Evolutionary conservation across 345 rosid genomes (phyloP), one percentile per base, ranked within the genome.

Genomic region (Euclidium syriacum): DNA sequence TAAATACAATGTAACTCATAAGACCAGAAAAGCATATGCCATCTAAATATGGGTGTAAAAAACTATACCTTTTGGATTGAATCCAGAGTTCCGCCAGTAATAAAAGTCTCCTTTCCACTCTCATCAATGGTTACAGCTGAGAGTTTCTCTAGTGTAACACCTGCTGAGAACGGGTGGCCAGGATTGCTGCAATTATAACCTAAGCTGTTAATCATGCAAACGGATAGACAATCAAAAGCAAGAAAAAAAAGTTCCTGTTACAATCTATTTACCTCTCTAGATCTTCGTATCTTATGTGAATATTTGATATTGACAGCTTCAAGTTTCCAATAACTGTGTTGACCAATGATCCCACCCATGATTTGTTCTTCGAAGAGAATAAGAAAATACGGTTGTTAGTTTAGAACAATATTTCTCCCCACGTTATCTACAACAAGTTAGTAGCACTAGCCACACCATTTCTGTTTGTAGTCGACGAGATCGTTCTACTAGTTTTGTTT

Each of bases 211-310:
- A 64, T 24, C 26, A 57, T 47, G 33, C 20, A 46, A 32, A 25
- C 29, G 44, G 57, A 46, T 39, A 24, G 64, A 62, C 9, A 47
- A 52, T 43, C 29, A 54, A 54, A 10, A 58, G 8, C 64, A 60
- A 38, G 55, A 56, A 42, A 18, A 46, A 16, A 49, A 16, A 2
- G 18, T 2, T 33, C 17, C 16, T 52, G 23, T 38, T 19, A 46
- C 14, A 52, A 20, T 43, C 30, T 20, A 36, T 53, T 53, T 75
- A 87, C 99, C 99, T 94, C 80, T 94, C 99, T 61, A 80, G 78
- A 75, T 94, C 99, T 72, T 94, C 99, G 52, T 94, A 94, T 87
- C 99, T 83, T 66, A 94, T 81, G 75, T 94, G 99, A 68, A 94
- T 90, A 77, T 90, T 87, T 74, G 99, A 85, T 69, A 94, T 85